phyloP scores from a whole-genome alignment of 257 asterid genomes.

The Henckelia pumila region DNA sequence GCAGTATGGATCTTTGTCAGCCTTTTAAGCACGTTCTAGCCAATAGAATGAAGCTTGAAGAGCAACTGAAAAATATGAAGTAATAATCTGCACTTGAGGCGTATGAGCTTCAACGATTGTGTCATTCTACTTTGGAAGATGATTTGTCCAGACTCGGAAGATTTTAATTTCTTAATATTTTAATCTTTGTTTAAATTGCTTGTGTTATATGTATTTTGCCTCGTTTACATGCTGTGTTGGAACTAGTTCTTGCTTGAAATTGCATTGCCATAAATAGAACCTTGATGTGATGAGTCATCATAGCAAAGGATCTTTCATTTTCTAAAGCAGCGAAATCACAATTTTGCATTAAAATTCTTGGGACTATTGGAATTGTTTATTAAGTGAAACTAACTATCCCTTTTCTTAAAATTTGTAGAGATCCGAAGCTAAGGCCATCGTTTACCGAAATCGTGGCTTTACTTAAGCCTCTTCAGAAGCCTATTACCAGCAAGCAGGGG shows the following conservation, averaged over 20 bases:
- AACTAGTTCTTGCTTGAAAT: neutral
- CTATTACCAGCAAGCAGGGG: slow-evolving; percentile 43
- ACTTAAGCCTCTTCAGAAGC: slow-evolving; percentile 79
- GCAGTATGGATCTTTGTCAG: neutral
- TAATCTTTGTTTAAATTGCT: neutral
- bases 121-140: neutral
- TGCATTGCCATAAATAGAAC: neutral
- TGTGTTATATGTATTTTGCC: neutral
- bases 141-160: neutral
- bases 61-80: neutral
- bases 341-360: neutral
- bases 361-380: neutral
- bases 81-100: neutral
- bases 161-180: no score
- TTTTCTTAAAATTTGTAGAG: slow-evolving; percentile 40
- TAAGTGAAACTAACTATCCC: neutral
- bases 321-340: neutral
- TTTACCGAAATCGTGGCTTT: slow-evolving; percentile 89
- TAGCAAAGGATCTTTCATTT: neutral
- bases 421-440: slow-evolving; percentile 78
- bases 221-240: neutral
- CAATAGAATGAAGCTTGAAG: neutral
- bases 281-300: neutral
- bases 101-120: neutral
- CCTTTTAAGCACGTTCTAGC: neutral